Base-by-base conservation (phyloP, 2,329 filamentous ascomycete genomes). In the Colletotrichum liaoningense region DNA sequence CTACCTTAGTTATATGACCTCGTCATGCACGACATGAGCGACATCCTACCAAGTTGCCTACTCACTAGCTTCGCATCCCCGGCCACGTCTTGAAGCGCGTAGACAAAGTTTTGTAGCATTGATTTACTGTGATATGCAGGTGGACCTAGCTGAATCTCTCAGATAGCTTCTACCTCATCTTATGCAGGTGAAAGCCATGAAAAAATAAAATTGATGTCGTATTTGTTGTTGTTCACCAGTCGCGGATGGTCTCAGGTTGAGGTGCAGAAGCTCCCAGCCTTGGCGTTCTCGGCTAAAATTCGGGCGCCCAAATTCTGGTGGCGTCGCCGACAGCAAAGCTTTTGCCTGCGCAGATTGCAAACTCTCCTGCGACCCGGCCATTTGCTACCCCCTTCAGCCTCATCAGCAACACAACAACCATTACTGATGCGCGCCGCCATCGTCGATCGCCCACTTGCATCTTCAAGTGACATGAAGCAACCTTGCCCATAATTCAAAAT, bases 401-500 rank as follows among this genome's bases (percentile, higher is more conserved):
- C 77, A 77, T 77, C 78, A 76, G 71, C 60, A 73, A 70, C 67
- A 70, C 33, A 76, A 67, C 78, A 77, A 74, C 78, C 77, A 54
- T 67, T 56, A 73, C 68, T 73, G 72, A 77, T 76, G 72, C 75
- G 75, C 74, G 71, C 73, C 74, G 72, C 54, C 62, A 71, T 71
- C 74, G 63, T 64, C 67, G 28, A 62, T 58, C 65, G 73, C 70
- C 70, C 69, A 71, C 69, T 75, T 73, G 65, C 73, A 68, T 63
- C 63, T 69, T 63, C 72, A 66, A 74, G 63, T 69, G 69, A 75
- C 75, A 84, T 84, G 83, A 85, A 80, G 81, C 79, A 76, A 77
- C 78, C 76, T 76, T 71, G 77, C 69, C 69, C 74, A 75, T 83
- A 79, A 83, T 77, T 76, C 83, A 89, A 82, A 78, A 92, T 93